Evolutionary conservation across 2,329 filamentous ascomycete genomes (phyloP), one percentile per base, ranked within the genome.

Genomic region (Ophiocordyceps robertsii): DNA sequence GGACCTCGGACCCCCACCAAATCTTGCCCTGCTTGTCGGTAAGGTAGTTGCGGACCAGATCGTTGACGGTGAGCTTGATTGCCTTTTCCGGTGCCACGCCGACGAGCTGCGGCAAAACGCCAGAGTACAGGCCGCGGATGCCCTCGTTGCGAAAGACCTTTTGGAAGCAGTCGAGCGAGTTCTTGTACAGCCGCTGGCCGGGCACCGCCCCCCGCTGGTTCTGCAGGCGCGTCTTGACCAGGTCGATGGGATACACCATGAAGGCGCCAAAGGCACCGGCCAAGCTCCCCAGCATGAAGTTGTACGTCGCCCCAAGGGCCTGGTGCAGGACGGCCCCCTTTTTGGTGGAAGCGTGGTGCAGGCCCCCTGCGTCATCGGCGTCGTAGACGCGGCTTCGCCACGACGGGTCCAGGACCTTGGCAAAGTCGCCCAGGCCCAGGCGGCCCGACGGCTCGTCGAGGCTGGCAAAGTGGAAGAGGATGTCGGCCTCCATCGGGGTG

Each of bases 1-100:
- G 49, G 46, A 96, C 68, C 66, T 98, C 92, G 47, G 80, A 69
- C 29, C 69, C 66, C 53, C 77, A 65, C 56, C 70, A 73, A 56
- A 98, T 95, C 45, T 77, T 69, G 40, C 84, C 82, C 48, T 86
- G 75, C 54, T 88, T 78, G 55, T 87, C 80, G 4, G 81, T 84
- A 56, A 89, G 82, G 50, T 75, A 72, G 9, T 75, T 73, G 56
- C 92, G 82, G 19, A 93, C 87, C 43, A 98, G 66, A 59, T 98
- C 92, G 64, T 98, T 98, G 56, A 98, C 89, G 0, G 92, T 98
- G 49, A 98, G 77, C 70, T 98, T 98, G 69, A 98, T 98, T 53
- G 92, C 92, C 72, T 98, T 98, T 63, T 98, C 92, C 2, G 92
- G 92, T n/a, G 92, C 92, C 38, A 98, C 92, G 62, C 92, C 92